A percentile compares a stretch with the other conserved stretches of the same genome.
Conservation (phyloP, 2,329 filamentous ascomycete genomes). For the Beauveria sp. region DNA sequence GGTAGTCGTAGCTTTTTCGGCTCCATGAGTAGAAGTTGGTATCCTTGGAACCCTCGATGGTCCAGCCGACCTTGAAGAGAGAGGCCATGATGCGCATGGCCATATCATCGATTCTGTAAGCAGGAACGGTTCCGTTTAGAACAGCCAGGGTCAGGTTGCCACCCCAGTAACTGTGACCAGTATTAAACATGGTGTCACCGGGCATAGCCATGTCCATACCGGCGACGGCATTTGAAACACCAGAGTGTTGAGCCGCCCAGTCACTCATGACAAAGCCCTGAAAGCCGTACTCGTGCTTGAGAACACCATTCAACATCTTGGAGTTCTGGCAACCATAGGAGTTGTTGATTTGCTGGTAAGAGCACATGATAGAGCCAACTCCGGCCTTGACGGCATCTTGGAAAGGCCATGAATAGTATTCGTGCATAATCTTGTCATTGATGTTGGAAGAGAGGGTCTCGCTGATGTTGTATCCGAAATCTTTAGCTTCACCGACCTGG, state of each 20-base stretch:
- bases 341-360: conserved; percentile 74
- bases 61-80: conserved; percentile 58
- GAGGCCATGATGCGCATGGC: conserved; percentile 72
- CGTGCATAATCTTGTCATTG: conserved; percentile 67
- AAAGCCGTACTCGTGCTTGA: conserved; percentile 76
- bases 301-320: conserved; percentile 62
- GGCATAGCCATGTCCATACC: conserved; percentile 87
- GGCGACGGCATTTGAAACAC: conserved; percentile 57
- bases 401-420: conserved; percentile 73
- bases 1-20: conserved; percentile 61
- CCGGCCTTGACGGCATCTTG: conserved; percentile 63
- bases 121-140: conserved; percentile 80
- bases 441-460: conserved; percentile 55
- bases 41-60: conserved; percentile 30
- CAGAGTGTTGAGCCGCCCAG: conserved; percentile 69
- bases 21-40: conserved; percentile 92
- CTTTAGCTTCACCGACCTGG: conserved; percentile 47
- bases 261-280: conserved; percentile 77
- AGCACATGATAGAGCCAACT: conserved; percentile 57
- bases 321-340: conserved; percentile 75
- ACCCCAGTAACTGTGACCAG: conserved; percentile 70
- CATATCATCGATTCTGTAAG: conserved; percentile 88
- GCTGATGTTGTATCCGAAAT: conserved; percentile 50
- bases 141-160: conserved; percentile 81
- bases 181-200: conserved; percentile 71